Percentiles rank a stretch among this genome's conserved stretches.
Evolutionary conservation across 176 grass and related monocot species (phyloP).

Genomic region (Secale cereale): DNA sequence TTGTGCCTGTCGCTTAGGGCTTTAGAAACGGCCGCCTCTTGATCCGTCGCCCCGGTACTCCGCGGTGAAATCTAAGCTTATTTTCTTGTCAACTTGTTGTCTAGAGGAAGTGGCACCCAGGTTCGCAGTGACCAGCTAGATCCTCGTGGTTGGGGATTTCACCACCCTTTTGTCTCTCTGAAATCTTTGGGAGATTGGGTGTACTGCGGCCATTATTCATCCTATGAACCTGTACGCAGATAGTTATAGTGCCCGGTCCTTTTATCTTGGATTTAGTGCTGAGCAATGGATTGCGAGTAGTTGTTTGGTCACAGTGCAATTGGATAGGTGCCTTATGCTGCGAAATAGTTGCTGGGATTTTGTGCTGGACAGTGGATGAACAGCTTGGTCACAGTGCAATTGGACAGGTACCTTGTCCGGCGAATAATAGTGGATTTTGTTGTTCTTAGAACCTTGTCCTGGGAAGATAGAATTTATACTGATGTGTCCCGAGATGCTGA

Average conservation of each 20-base stretch:
- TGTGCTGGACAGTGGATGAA: too few species aligned
- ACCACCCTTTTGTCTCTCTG: not conserved
- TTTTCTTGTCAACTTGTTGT: not conserved
- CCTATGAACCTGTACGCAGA: not conserved
- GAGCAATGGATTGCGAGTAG: not conserved
- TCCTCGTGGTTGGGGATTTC: not conserved
- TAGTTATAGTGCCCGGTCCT: not conserved
- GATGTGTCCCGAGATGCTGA: not conserved
- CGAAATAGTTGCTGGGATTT: not conserved
- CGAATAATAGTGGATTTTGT: not conserved
- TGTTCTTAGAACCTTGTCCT: not conserved
- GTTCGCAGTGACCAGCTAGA: not conserved
- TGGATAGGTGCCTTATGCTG: not conserved
- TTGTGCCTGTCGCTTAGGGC: not conserved
- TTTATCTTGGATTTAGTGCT: not conserved
- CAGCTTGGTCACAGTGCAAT: not conserved
- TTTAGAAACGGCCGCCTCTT: not conserved
- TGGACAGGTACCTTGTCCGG: not conserved
- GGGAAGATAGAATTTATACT: not conserved
- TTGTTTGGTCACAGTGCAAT: not conserved
- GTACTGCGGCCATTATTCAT: not conserved
- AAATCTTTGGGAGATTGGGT: not conserved
- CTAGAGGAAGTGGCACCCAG: not conserved
- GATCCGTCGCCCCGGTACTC: not conserved
- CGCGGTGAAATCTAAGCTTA: not conserved